Conservation (phyloP, 352 stramenopile species). For the Phytophthora colocasiae region DNA sequence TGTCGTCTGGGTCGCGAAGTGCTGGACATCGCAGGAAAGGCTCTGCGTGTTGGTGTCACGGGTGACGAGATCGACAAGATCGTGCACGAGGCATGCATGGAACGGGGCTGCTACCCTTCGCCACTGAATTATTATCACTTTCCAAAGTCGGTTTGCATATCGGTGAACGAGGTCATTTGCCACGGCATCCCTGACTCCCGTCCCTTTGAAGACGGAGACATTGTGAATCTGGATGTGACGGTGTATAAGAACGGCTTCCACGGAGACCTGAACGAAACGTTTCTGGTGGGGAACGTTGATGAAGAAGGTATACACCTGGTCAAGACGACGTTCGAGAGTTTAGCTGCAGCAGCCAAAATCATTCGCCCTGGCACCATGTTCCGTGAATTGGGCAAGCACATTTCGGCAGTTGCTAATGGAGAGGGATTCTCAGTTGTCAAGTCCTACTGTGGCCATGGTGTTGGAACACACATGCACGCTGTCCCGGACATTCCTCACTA, state of each 20-base stretch:
- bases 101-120: constrained; percentile 95
- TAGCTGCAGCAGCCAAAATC: constrained; percentile 83
- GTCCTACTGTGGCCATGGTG: constrained; percentile 98
- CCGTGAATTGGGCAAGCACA: constrained; percentile 94
- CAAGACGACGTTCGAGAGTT: constrained; percentile 95
- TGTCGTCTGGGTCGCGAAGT: constrained; percentile 93
- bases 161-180: constrained; percentile 96
- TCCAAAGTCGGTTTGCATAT: constrained; percentile 92
- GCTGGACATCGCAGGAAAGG: constrained; percentile 93
- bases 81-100: constrained; percentile 93
- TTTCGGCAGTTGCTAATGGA: constrained; percentile 86
- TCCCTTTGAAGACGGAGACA: constrained; percentile 95
- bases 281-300: constrained; percentile 96
- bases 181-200: constrained; percentile 97
- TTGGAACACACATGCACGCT: constrained; percentile 97
- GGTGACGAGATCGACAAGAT: constrained; percentile 97
- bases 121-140: constrained; percentile 98
- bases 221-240: constrained; percentile 99
- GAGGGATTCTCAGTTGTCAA: constrained; percentile 95
- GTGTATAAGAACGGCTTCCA: constrained; percentile 98
- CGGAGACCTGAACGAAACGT: constrained; percentile 99
- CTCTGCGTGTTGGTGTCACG: constrained; percentile 91
- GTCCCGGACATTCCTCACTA: constrained; percentile 98
- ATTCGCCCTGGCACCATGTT: constrained; percentile 96
- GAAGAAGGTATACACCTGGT: constrained; percentile 92